phyloP scores from a whole-genome alignment of 495 filamentous ascomycete genomes.

The Endocarpon pusillum region DNA sequence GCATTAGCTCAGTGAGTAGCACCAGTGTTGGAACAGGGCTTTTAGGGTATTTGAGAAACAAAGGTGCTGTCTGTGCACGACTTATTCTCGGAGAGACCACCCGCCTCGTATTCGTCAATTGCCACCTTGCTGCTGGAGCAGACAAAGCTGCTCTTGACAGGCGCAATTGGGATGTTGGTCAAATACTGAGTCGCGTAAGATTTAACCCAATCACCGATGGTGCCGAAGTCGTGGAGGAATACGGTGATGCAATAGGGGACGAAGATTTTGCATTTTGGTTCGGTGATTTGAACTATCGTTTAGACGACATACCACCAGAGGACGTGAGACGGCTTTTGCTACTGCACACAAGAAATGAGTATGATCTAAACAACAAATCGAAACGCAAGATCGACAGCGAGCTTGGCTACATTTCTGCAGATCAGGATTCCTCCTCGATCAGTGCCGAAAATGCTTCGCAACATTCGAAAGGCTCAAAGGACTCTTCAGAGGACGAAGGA shows the following conservation, averaged over 20 bases:
- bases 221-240: slow-evolving; percentile 28
- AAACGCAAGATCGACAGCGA: slow-evolving; percentile 20
- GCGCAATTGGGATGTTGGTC: slow-evolving; percentile 75
- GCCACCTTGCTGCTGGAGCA: slow-evolving; percentile 71
- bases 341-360: slow-evolving; percentile 65
- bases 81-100: slow-evolving; percentile 84
- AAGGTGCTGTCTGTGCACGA: slow-evolving; percentile 71
- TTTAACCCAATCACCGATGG: slow-evolving; percentile 54
- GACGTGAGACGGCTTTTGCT: slow-evolving; percentile 77
- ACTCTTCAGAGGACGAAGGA: background rate
- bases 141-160: slow-evolving; percentile 63
- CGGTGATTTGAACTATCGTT: slow-evolving; percentile 88
- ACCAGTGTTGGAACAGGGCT: slow-evolving; percentile 70
- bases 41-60: slow-evolving; percentile 89
- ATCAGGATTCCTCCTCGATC: slow-evolving; percentile 3
- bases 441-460: slow-evolving; percentile 1
- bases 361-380: slow-evolving; percentile 29
- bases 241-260: slow-evolving; percentile 57
- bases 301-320: slow-evolving; percentile 74
- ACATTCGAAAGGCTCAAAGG: background rate
- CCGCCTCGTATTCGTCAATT: slow-evolving; percentile 73
- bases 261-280: slow-evolving; percentile 94
- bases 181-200: slow-evolving; percentile 53
- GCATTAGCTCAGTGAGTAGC: slow-evolving; percentile 60
- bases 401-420: slow-evolving; percentile 8